A percentile compares a stretch with the other conserved stretches of the same genome.
phyloP scores from a whole-genome alignment of 169 alveolate species.

The Eimeria falciformis region DNA sequence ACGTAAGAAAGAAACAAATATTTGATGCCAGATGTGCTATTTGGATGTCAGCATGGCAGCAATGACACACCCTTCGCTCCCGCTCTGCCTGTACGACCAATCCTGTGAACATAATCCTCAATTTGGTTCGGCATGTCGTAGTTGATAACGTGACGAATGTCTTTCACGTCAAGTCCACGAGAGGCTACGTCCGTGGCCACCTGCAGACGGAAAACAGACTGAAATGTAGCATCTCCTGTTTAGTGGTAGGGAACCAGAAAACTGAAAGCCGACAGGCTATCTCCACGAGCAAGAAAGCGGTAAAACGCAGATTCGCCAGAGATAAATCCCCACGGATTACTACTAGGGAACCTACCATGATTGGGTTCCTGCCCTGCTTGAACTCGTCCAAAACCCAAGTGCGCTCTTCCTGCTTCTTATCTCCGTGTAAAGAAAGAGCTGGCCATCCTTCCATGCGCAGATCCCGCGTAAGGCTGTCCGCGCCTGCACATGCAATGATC shows the following conservation, averaged over 20 bases:
- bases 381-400: constrained; percentile 95
- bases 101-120: constrained; percentile 99
- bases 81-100: constrained; percentile 96
- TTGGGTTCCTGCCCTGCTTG: constrained; percentile 95
- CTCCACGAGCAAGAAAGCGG: too few species aligned
- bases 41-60: neutral
- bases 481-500: constrained; percentile 76
- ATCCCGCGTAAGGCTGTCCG: constrained; percentile 90
- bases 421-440: constrained; percentile 98
- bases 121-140: constrained; percentile 98
- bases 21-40: too few species aligned
- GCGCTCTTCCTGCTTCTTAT: constrained; percentile 96
- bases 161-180: constrained; percentile 99
- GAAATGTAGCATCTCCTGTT: neutral
- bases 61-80: constrained; percentile 76
- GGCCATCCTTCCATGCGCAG: constrained; percentile 94
- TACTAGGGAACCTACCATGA: constrained; percentile 81
- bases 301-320: too few species aligned
- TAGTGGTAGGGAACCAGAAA: too few species aligned
- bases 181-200: constrained; percentile 99
- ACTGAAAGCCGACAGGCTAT: too few species aligned
- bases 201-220: neutral
- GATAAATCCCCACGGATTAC: too few species aligned
- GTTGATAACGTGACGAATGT: constrained; percentile 96
- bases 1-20: too few species aligned